Conservation (phyloP, 768 basidiomycete genomes). For the Thelephora aurantiotincta region DNA sequence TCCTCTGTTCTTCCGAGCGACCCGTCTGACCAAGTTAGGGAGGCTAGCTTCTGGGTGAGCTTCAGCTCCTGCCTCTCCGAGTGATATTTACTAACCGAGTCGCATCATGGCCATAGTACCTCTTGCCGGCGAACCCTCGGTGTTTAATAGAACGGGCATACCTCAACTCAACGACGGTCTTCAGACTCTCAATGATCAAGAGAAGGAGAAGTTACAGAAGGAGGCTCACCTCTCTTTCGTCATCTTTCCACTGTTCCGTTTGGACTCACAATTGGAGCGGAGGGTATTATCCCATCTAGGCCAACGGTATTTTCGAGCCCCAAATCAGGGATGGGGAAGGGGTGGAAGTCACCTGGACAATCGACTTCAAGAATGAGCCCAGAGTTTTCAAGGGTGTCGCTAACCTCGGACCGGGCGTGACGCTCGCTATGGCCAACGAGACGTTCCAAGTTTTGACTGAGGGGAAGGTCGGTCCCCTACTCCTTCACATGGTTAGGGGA, state of each 20-base stretch:
- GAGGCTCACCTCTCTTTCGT: slow-evolving; percentile 32
- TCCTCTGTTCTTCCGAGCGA: too few relatives aligned
- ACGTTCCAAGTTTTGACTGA: slow-evolving; percentile 56
- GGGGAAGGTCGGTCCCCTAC: slow-evolving; percentile 41
- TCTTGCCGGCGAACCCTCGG: background rate
- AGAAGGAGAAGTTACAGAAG: slow-evolving; percentile 58
- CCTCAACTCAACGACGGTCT: slow-evolving; percentile 39
- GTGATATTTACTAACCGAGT: background rate
- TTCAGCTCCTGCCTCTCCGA: background rate
- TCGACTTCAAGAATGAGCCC: slow-evolving; percentile 83
- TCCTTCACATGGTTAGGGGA: background rate
- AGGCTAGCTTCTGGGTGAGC: background rate
- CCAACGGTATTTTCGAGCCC: slow-evolving; percentile 80
- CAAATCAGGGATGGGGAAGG: slow-evolving; percentile 61
- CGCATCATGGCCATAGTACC: background rate
- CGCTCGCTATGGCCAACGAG: slow-evolving; percentile 65
- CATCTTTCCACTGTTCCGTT: background rate
- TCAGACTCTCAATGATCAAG: slow-evolving; percentile 35
- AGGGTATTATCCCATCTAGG: slow-evolving; percentile 34
- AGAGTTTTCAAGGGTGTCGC: slow-evolving; percentile 59
- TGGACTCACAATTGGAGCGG: too few relatives aligned
- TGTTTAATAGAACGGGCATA: slow-evolving; percentile 43
- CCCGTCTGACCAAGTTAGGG: background rate
- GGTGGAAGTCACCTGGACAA: slow-evolving; percentile 72
- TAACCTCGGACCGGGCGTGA: slow-evolving; percentile 69